phyloP scores from a whole-genome alignment of 2,329 filamentous ascomycete genomes.

The Clarireedia monteithiana region DNA sequence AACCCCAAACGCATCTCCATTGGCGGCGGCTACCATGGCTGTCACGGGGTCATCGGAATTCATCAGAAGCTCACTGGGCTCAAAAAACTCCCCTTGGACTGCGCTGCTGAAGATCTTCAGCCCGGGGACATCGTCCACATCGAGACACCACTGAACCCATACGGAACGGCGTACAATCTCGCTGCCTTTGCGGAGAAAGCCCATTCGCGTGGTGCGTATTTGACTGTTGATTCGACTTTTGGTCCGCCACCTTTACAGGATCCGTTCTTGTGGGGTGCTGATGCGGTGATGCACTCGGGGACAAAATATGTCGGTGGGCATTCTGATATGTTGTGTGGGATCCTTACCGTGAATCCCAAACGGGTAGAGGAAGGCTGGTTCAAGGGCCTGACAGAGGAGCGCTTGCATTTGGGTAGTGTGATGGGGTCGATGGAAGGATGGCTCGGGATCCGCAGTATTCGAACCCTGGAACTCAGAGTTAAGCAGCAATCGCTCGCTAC shows the following conservation, averaged over 20 bases:
- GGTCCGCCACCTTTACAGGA: conserved; percentile 84
- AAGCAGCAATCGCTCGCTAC: conserved; percentile 68
- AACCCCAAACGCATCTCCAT: conserved; percentile 81
- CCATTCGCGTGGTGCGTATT: conserved; percentile 60
- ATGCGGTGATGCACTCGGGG: conserved; percentile 84
- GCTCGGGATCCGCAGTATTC: conserved; percentile 78
- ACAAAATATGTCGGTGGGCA: conserved; percentile 97
- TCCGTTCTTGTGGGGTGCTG: conserved; percentile 73
- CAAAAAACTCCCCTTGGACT: conserved; percentile 63
- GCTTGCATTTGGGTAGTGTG: conserved; percentile 71
- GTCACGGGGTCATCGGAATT: conserved; percentile 73
- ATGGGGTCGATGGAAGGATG: conserved; percentile 89
- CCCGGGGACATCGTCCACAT: conserved; percentile 81
- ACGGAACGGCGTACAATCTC: conserved; percentile 72
- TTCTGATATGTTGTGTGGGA: conserved; percentile 85
- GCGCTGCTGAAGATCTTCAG: conserved; percentile 55
- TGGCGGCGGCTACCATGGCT: conserved; percentile 84
- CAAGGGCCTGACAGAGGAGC: conserved; percentile 48
- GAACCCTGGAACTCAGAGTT: conserved; percentile 80
- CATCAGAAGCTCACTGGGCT: conserved; percentile 70
- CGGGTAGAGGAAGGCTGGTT: conserved; percentile 47
- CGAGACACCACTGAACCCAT: conserved; percentile 90
- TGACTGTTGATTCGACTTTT: conserved; percentile 88
- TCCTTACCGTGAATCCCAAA: conserved; percentile 57
- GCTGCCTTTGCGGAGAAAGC: conserved; percentile 64